These are phyloP conservation scores for Microdochium paspali DNA, from an alignment of 2,329 filamentous ascomycete genomes.

Conservation along the genomic window DNA sequence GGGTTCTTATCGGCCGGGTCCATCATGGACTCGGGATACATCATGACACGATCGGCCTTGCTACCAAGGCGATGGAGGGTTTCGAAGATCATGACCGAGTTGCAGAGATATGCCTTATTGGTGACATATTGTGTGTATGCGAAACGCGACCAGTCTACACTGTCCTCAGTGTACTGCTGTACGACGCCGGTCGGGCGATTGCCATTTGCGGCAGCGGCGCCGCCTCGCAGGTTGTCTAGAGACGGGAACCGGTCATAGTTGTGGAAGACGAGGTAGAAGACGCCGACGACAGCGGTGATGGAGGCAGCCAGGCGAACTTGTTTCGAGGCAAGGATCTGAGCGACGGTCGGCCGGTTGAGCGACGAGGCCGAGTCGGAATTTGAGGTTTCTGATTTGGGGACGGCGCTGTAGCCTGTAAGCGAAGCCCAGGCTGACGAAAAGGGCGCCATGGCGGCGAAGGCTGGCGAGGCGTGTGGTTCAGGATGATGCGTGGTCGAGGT, in stretches of 20 bases:
- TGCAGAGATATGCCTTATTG: conserved; percentile 35
- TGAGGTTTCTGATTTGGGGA: conserved; percentile 9
- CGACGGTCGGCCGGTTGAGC: conserved; percentile 18
- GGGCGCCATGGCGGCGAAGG: conserved; percentile 15
- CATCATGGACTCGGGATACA: conserved; percentile 33
- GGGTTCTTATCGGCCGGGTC: conserved; percentile 17
- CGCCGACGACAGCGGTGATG: conserved; percentile 11
- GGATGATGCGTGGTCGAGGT: conserved; percentile 18
- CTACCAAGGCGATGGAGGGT: conserved; percentile 28
- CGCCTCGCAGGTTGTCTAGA: conserved; percentile 13
- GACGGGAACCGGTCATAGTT: conserved; percentile 19
- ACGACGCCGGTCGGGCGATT: conserved; percentile 13
- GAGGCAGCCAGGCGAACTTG: conserved; percentile 17
- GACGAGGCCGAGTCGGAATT: conserved; percentile 16
- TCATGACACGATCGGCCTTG: conserved; percentile 32
- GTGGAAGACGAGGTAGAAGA: conserved; percentile 17
- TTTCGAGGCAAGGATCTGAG: conserved; percentile 25
- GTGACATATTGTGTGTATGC: conserved; percentile 42
- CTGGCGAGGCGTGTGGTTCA: not conserved
- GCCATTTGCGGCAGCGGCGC: conserved; percentile 6
- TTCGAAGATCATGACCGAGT: conserved; percentile 41
- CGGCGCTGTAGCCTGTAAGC: conserved; percentile 13
- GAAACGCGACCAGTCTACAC: conserved; percentile 31
- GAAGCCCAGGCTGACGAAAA: conserved; percentile 17
- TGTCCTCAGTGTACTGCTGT: conserved; percentile 10